Evolutionary conservation across 148 eudicot genomes (phyloP), one percentile per base, ranked within the genome.

Genomic region (Rhododendron griersonianum): DNA sequence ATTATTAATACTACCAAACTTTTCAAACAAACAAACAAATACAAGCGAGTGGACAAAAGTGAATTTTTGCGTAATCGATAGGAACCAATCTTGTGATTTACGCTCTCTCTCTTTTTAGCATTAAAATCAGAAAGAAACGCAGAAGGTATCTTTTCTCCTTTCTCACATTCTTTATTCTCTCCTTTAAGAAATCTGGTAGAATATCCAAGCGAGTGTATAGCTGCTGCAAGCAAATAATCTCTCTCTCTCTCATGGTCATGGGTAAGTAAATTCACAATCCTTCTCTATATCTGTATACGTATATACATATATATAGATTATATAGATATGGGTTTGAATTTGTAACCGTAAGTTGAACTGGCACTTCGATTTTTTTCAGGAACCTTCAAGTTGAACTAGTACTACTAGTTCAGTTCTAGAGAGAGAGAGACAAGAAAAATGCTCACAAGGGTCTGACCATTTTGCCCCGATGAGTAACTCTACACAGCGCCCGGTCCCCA

Each of bases 401-500:
- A 4, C 21, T 18, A 4, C 21, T 37, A 73, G 77, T 33, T 30
- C 21, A 37, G 78, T 37, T 75, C 10, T 35, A 30, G 39, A 13
- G 47, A 75, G 79, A 63, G 69, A 19, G 67, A 7, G 28, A 23
- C 11, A 23, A 25, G 13, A 65, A 18, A 21, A 23, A 83, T 83
- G 78, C 79, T 71, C 47, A 45, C 45, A 48, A 71, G 63, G 78
- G 16, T 45, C 23, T 45, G 39, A 80, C 23, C 25, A 15, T 16
- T 41, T 18, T 15, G 35, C 2, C 35, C 87, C 71, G 9, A 94
- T 93, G 94, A 92, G 87, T 85, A 63, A 63, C 11, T 85, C 88
- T 71, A 87, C 97, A 44, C 95, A 90, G 50, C 90, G 96, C 25
- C 87, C 86, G 9, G 16, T 50, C 0, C 90, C 94, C 90, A 88